phyloP scores from a whole-genome alignment of 495 filamentous ascomycete species.

The Astrothelium macrocarpum region DNA sequence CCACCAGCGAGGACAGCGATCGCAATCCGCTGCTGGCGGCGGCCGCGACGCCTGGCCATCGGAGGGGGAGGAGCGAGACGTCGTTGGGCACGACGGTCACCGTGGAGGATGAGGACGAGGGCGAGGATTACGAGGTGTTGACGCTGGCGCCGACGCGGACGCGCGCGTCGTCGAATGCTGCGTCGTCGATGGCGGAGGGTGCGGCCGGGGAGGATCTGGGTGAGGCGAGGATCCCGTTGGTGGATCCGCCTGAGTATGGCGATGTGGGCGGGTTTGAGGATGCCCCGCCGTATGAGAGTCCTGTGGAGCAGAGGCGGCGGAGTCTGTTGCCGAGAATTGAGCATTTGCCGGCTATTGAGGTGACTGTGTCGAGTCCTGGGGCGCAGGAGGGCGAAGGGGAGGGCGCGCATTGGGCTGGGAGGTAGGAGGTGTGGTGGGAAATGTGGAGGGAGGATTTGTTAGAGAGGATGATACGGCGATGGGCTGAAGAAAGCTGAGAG shows the following conservation, averaged over 20 bases:
- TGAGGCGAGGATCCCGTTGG: neutral
- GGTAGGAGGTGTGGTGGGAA: neutral
- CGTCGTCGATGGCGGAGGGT: slow-evolving; percentile 5
- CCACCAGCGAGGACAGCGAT: slow-evolving; percentile 70
- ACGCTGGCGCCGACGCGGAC: slow-evolving; percentile 20
- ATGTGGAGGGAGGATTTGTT: neutral
- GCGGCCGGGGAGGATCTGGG: neutral
- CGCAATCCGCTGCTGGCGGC: slow-evolving; percentile 61
- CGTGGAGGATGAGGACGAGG: slow-evolving; percentile 16
- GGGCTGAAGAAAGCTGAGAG: neutral
- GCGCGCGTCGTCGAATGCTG: slow-evolving; percentile 17
- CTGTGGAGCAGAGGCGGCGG: slow-evolving; percentile 6
- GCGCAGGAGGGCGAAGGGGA: neutral
- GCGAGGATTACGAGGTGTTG: slow-evolving; percentile 8
- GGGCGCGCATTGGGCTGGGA: neutral
- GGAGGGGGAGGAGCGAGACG: slow-evolving; percentile 16
- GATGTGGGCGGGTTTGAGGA: slow-evolving; percentile 15
- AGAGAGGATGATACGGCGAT: neutral
- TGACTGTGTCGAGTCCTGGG: neutral
- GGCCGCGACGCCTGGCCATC: slow-evolving; percentile 51
- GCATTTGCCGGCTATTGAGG: slow-evolving; percentile 3
- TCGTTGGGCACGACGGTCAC: slow-evolving; percentile 17
- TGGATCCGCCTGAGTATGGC: slow-evolving; percentile 7
- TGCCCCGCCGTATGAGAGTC: slow-evolving; percentile 24
- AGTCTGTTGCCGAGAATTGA: neutral